Percentiles rank a stretch among this genome's conserved stretches.
These are phyloP conservation scores for Albizia julibrissin DNA, from an alignment of 306 rosid species.

Conservation along the genomic window DNA sequence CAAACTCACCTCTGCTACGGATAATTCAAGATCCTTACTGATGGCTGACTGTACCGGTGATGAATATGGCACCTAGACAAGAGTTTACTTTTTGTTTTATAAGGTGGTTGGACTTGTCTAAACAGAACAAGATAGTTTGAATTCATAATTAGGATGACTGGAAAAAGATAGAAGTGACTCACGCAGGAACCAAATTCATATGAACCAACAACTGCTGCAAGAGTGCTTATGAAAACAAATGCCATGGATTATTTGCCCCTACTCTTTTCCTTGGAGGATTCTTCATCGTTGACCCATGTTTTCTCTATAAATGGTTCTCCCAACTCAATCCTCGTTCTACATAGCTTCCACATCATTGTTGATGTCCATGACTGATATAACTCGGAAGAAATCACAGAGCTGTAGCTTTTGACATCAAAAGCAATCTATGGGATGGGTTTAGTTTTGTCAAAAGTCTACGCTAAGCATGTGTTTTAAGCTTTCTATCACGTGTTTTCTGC, in stretches of 20 bases:
- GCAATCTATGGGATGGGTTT: background rate
- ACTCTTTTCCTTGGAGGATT: background rate
- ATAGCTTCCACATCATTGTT: background rate
- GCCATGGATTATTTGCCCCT: background rate
- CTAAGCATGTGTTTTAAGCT: background rate
- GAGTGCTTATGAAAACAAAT: slow-evolving; percentile 2
- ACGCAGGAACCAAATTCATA: background rate
- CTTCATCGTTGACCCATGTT: background rate
- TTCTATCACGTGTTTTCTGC: background rate
- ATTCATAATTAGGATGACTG: background rate
- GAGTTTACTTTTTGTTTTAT: background rate
- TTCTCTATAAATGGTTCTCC: background rate
- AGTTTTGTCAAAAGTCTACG: background rate
- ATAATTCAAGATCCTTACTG: slow-evolving; percentile 53
- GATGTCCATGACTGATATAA: slow-evolving; percentile 4
- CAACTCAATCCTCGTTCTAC: background rate
- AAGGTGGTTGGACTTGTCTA: background rate
- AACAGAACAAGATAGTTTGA: background rate
- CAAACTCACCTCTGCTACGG: slow-evolving; percentile 45
- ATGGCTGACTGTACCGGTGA: slow-evolving; percentile 60
- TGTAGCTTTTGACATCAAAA: no score
- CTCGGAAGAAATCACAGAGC: background rate
- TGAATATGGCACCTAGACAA: slow-evolving; percentile 53
- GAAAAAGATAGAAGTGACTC: background rate
- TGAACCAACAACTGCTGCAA: slow-evolving; percentile 12